Evolutionary conservation across 331 rosid species (phyloP).

Genomic region (Stylosanthes scabra): DNA sequence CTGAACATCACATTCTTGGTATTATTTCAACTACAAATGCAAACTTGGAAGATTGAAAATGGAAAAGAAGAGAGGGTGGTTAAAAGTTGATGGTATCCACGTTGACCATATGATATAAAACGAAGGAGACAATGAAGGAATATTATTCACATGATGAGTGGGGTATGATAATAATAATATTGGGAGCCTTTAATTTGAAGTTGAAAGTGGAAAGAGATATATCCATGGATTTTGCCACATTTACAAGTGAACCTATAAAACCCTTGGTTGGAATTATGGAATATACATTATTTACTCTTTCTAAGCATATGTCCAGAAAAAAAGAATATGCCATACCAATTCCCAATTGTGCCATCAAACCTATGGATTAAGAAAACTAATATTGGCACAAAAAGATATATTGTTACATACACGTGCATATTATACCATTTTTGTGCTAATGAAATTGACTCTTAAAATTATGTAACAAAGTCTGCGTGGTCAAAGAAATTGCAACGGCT

Average conservation of each 20-base stretch:
- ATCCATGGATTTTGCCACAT: constrained; percentile 24
- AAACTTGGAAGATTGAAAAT: neutral
- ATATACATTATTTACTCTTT: constrained; percentile 12
- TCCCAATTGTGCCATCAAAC: constrained; percentile 3
- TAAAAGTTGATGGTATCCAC: constrained; percentile 17
- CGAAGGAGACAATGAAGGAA: neutral
- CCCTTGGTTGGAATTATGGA: constrained; percentile 8
- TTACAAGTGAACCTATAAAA: neutral
- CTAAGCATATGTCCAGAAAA: constrained; percentile 11
- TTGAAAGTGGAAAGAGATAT: constrained; percentile 25
- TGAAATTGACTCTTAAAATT: neutral
- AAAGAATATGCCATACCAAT: constrained; percentile 22
- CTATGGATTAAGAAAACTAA: constrained; percentile 9
- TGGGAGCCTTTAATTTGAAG: constrained; percentile 13
- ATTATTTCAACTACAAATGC: too few species aligned
- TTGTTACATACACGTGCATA: constrained; percentile 4
- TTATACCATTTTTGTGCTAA: neutral
- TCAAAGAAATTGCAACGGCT: neutral
- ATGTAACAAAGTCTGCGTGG: neutral
- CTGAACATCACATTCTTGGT: too few species aligned
- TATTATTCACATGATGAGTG: constrained; percentile 26
- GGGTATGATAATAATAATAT: neutral
- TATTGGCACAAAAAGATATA: neutral
- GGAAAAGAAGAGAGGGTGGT: neutral
- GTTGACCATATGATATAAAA: constrained; percentile 26